Evolutionary conservation across 2,329 filamentous ascomycete species (phyloP), one percentile per base, ranked within the genome.

Genomic region (Ceratocystis cubensis): DNA sequence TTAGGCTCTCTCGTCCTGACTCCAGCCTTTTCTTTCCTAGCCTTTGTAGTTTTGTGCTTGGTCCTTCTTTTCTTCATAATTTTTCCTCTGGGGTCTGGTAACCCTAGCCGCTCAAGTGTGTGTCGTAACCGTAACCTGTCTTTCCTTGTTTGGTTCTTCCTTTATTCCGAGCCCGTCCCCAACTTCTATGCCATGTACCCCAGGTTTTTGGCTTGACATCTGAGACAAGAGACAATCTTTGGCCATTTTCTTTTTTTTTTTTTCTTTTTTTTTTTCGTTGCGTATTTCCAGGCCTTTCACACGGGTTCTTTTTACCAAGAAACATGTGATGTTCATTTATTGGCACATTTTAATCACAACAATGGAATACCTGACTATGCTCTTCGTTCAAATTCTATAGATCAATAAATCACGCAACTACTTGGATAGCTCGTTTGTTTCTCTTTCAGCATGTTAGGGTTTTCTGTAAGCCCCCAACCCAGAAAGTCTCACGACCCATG

Each of bases 101-200:
- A n/a, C 45, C 45, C 45, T n/a, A 25, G 5, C 1, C 3, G 8
- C 25, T 13, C 5, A 6, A 28, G 3, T 56, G 15, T 8, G 22
- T 30, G 6, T n/a, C 3, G 25, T 59, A 59, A 33, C 25, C 28
- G 25, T 33, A 33, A 59, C 50, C 20, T 30, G 28, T 57, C 22
- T n/a, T 57, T 57, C 22, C 22, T n/a, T 37, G 28, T 25, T 37
- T 59, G 56, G 56, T 33, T 33, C 25, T 59, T 59, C 56, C 56
- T 59, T 59, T 59, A 3, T 25, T 59, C 56, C 56, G 56, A 30
- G 25, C 15, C 28, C 20, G 13, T 13, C 50, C 50, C 56, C 28
- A 59, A 59, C 15, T 13, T 59, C 28, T 17, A 59, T 28, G 37
- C 37, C n/a, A 56, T 59, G 56, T 37, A 59, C 56, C 56, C 56